A percentile compares a stretch with the other conserved stretches of the same genome.
phyloP scores from a whole-genome alignment of 208 protist species.

The Leptomonas pyrrhocoris region DNA sequence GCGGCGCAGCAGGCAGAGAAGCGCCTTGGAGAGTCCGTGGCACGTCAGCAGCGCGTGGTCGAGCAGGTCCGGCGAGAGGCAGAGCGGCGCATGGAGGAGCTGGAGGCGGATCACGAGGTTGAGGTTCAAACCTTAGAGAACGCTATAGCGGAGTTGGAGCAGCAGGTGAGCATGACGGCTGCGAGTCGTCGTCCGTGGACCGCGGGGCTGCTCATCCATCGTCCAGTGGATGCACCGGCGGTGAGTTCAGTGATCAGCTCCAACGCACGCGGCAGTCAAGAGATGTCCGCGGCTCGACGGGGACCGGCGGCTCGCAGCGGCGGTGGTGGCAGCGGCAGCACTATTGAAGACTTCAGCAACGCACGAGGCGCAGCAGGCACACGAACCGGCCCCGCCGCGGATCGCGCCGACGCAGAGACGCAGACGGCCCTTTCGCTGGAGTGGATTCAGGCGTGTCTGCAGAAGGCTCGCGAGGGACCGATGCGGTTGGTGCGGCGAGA shows the following conservation, averaged over 20 bases:
- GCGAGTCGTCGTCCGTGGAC: slow-evolving; percentile 22
- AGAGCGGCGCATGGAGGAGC: slow-evolving; percentile 33
- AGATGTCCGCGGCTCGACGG: background rate
- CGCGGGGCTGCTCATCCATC: slow-evolving; percentile 11
- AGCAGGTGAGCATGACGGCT: slow-evolving; percentile 26
- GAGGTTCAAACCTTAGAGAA: slow-evolving; percentile 35
- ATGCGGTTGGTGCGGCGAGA: slow-evolving; percentile 19
- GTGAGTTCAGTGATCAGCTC: background rate
- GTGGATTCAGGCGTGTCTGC: slow-evolving; percentile 23
- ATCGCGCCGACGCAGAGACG: slow-evolving; percentile 26
- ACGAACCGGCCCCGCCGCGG: too few species aligned
- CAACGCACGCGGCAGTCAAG: background rate
- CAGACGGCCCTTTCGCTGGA: slow-evolving; percentile 50
- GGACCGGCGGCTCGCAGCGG: background rate
- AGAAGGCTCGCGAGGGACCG: slow-evolving; percentile 14
- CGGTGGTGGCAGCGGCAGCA: background rate
- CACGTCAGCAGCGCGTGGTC: background rate
- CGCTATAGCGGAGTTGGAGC: slow-evolving; percentile 39
- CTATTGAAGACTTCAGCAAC: background rate
- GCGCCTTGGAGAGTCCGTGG: background rate
- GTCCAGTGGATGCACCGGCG: background rate
- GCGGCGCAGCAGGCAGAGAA: slow-evolving; percentile 6
- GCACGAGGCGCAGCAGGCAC: background rate
- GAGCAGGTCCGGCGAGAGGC: slow-evolving; percentile 21
- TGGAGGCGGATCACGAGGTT: slow-evolving; percentile 41